Base-by-base conservation (phyloP, 75 land plant species). In the Pseudotsuga menziesii region DNA sequence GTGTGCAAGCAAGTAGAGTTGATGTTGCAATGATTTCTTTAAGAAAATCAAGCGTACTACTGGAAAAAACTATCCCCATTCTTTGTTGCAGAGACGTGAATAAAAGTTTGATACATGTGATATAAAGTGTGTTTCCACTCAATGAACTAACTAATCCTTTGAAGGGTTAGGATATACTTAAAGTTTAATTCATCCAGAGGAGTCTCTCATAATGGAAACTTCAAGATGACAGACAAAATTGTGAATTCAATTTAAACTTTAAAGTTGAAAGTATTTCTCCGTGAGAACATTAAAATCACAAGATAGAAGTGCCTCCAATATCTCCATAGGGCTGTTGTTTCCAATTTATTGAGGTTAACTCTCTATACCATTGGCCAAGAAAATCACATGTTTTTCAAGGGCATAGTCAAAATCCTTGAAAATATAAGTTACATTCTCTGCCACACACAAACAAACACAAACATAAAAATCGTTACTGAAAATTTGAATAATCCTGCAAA, bases 221-320 rank as follows among this genome's bases (percentile, higher is more conserved):
- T 69, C 7, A 3, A 61, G 41, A 8, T 12, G 44, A 13, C 39
- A 16, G 8, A 67, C 32, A 58, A 5, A 0, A 59, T 17, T 29
- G 23, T 23, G 57, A 15, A 74, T 17, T 12, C 67, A 8, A 20
- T 26, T 57, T 67, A 32, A 76, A 36, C 15, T 2, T 15, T 2
- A 70, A 74, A 12, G 12, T 22, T 27, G 27, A 59, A 59, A 61
- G 23, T n/a, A 55, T 66, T 48, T 13, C 55, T 66, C 26, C 13
- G 23, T 52, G 1, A 39, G 58, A 61, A 39, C 8, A 35, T 6
- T 36, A 39, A 56, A 83, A 87, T 83, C 60, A 93, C 98, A 78
- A 95, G 92, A 39, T 95, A 89, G 76, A 93, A 95, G 75, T 93
- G 93, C 15, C 88, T 88, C 87, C 86, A 83, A 81, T 95, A 95